Evolutionary conservation across 768 basidiomycete genomes (phyloP), one percentile per base, ranked within the genome.

Genomic region (Lactifluus rugatus): DNA sequence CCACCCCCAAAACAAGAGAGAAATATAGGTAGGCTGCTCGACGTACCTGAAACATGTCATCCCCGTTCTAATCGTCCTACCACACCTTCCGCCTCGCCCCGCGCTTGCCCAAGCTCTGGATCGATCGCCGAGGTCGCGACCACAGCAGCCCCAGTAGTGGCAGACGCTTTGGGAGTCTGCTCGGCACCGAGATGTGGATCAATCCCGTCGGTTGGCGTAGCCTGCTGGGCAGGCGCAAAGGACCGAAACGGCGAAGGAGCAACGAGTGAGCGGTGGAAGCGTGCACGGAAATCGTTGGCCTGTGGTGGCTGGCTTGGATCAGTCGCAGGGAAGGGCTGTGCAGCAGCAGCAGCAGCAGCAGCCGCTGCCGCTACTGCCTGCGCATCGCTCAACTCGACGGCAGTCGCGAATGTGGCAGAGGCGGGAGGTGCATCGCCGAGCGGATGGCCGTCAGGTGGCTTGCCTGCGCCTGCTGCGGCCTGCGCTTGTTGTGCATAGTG

Each of bases 251-350:
- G 84, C 0, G 81, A 75, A 0, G 83, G 83, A 0, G 77, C 82
- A 17, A 76, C 74, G 48, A 86, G 74, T 2, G 83, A 70, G 23
- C 82, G 74, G 57, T 81, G 82, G 66, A 86, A 86, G 47, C 84
- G 81, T 9, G 80, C 81, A 21, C 84, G 81, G 63, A 85, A 82
- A 52, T 85, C 83, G 64, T 74, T 79, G 31, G 75, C 65, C 17
- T 71, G 61, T 5, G 71, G 65, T 2, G 48, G 56, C 7, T 66
- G 67, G 11, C 65, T 64, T 45, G 71, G 58, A 25, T 59, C 58
- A 0, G 52, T 5, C 1, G 57, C 14, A 5, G 57, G 13, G 16
- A 54, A 58, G 5, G 57, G 71, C 17, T 48, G 66, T 60, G 17
- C 48, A 48, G 53, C 47, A 21, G 48, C 56, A 7, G 49, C 50